Conservation (phyloP, 148 eudicot species). For the Rhododendron williamsianum region DNA sequence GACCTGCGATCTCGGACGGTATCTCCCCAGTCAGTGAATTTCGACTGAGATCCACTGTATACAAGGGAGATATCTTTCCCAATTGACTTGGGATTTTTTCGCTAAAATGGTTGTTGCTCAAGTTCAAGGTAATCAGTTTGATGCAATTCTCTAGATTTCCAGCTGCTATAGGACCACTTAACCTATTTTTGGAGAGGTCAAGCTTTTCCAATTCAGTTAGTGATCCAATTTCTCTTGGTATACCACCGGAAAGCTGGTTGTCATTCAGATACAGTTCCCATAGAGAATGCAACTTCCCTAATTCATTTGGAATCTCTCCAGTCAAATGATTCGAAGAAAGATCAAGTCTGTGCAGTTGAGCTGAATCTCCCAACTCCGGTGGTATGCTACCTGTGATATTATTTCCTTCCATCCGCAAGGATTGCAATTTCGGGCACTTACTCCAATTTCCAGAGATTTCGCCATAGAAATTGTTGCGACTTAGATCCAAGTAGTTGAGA, state of each 20-base stretch:
- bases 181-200: constrained; percentile 24
- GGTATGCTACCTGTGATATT: constrained; percentile 15
- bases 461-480: constrained; percentile 24
- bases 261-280: constrained; percentile 25
- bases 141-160: constrained; percentile 22
- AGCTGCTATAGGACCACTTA: constrained; percentile 26
- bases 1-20: constrained; percentile 21
- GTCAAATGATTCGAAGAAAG: constrained; percentile 33
- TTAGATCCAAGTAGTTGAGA: constrained; percentile 18
- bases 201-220: constrained; percentile 17
- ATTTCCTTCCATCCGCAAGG: constrained; percentile 12
- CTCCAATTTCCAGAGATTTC: constrained; percentile 25
- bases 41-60: constrained; percentile 24
- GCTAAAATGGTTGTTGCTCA: constrained; percentile 6
- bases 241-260: constrained; percentile 28
- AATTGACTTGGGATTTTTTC: neutral
- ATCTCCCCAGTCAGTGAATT: constrained; percentile 35
- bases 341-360: constrained; percentile 23
- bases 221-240: constrained; percentile 32
- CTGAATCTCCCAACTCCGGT: constrained; percentile 23
- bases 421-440: constrained; percentile 19
- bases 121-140: constrained; percentile 11
- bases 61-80: neutral
- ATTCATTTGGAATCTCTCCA: constrained; percentile 32
- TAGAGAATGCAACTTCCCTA: constrained; percentile 23